Conservation (phyloP, 139 green algal species). For the Closterium sp. region DNA sequence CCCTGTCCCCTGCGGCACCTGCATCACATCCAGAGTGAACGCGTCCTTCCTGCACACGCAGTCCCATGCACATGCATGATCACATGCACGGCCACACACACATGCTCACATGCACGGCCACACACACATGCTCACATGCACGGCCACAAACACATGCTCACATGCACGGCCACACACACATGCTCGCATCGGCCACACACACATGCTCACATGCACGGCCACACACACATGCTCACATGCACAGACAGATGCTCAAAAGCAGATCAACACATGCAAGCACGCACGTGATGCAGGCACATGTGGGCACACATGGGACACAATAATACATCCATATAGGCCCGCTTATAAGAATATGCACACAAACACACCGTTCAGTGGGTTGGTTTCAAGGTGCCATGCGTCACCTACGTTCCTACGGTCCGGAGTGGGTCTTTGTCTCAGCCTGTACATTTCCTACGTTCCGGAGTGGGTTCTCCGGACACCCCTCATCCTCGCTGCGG, state of each 20-base stretch:
- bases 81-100: background rate
- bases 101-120: background rate
- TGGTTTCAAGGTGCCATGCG: background rate
- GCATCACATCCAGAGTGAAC: conserved; percentile 74
- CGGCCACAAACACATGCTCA: background rate
- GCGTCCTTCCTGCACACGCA: conserved; percentile 57
- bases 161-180: background rate
- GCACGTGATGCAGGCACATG: too few relatives aligned
- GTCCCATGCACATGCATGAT: background rate
- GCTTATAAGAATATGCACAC: too few relatives aligned
- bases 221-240: background rate
- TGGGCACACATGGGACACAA: too few relatives aligned
- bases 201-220: background rate
- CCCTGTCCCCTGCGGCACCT: conserved; percentile 71
- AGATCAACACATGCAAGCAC: background rate
- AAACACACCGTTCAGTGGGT: background rate
- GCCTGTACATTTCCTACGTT: background rate
- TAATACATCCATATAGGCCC: too few relatives aligned
- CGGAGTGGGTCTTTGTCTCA: background rate
- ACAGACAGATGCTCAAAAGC: background rate
- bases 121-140: too few relatives aligned
- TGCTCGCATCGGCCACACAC: too few relatives aligned
- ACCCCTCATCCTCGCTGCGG: background rate
- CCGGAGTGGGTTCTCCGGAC: background rate
- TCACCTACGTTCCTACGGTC: background rate